Conservation (phyloP, 78 protist species). For the Bigelowiella natans region DNA sequence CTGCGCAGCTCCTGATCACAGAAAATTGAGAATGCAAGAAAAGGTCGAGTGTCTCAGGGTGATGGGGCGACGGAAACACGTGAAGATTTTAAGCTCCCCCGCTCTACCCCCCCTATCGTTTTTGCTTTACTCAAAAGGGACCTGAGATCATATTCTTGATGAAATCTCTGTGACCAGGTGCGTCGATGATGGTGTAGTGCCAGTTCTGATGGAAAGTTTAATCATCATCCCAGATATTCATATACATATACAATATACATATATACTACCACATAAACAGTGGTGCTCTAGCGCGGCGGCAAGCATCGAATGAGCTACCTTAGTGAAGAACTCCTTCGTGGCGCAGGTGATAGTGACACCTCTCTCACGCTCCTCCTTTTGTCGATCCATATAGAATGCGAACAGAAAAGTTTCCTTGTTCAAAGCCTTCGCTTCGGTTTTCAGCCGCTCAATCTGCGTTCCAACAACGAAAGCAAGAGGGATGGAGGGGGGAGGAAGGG, state of each 20-base stretch:
- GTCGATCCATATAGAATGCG: conserved; percentile 96
- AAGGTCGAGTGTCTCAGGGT: too few species aligned
- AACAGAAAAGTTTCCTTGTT: conserved; percentile 95
- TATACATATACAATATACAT: too few species aligned
- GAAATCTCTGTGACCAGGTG: conserved; percentile 96
- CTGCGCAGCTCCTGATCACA: conserved; percentile 86
- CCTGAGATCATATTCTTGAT: conserved; percentile 98
- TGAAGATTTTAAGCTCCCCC: too few species aligned
- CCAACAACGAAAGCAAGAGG: too few species aligned
- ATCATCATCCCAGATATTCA: too few species aligned
- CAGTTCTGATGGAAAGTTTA: too few species aligned
- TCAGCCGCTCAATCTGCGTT: conserved; percentile 53
- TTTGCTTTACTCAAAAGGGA: neutral
- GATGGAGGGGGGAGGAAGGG: too few species aligned
- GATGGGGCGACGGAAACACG: too few species aligned
- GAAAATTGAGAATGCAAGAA: too few species aligned
- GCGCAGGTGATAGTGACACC: conserved; percentile 75
- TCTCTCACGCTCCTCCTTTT: conserved; percentile 88
- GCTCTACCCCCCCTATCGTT: too few species aligned
- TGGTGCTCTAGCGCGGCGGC: conserved; percentile 87
- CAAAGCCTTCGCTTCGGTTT: conserved; percentile 81
- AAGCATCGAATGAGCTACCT: neutral
- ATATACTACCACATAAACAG: conserved; percentile 99
- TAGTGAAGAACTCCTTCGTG: conserved; percentile 94
- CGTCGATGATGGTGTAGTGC: conserved; percentile 97